Conservation (phyloP, 805 yeast genomes). For the Lipomyces kockii region DNA sequence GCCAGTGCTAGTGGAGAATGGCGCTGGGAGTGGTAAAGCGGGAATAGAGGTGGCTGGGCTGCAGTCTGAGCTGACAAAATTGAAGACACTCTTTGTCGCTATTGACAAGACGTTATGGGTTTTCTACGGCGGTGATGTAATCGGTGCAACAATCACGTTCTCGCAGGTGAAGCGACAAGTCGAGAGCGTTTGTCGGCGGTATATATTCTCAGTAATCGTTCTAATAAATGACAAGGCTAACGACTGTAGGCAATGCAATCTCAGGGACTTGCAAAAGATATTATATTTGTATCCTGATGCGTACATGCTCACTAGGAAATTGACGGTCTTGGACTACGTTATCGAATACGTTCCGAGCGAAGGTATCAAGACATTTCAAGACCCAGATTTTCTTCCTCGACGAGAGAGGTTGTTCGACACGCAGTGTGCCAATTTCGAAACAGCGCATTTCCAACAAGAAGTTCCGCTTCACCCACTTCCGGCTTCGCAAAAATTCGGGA, state of each 20-base stretch:
- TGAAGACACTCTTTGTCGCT: neutral
- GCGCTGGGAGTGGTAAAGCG: neutral
- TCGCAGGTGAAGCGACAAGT: slow-evolving; percentile 2
- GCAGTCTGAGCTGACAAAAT: neutral
- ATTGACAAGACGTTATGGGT: slow-evolving; percentile 6
- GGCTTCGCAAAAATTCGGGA: neutral
- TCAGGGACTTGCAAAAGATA: slow-evolving; percentile 5
- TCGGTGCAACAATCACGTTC: slow-evolving; percentile 3
- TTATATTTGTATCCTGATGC: slow-evolving; percentile 5
- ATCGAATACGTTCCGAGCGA: neutral
- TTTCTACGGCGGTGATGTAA: slow-evolving; percentile 1
- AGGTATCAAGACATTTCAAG: neutral
- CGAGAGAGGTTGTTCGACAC: neutral
- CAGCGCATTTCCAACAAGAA: neutral
- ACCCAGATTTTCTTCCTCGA: neutral
- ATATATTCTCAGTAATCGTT: neutral
- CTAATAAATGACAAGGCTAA: neutral
- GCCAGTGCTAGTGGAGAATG: neutral
- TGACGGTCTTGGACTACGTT: neutral
- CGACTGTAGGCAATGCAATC: neutral
- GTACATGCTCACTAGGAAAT: neutral
- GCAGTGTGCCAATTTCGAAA: neutral
- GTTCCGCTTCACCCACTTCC: slow-evolving; percentile 1
- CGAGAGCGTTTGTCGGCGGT: slow-evolving; percentile 6
- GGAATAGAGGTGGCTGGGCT: neutral